Conservation (phyloP, 2,329 filamentous ascomycete species). For the Monilinia polystroma region DNA sequence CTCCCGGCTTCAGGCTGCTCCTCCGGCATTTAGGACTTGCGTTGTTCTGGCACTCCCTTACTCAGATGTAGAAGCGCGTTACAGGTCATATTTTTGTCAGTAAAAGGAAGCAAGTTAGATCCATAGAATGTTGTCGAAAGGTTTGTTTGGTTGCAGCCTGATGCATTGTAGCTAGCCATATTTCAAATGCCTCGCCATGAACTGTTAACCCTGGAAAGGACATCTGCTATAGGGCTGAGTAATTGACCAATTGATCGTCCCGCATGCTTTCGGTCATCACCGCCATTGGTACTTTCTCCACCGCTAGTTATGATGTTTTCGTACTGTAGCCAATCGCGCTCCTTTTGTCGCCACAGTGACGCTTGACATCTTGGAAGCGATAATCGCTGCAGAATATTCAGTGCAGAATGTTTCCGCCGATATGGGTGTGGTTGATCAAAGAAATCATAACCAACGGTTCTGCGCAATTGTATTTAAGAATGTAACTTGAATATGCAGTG, state of each 20-base stretch:
- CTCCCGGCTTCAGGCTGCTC: slow-evolving; percentile 11
- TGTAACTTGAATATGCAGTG: slow-evolving; percentile 21
- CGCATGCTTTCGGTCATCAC: slow-evolving; percentile 22
- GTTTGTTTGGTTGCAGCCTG: slow-evolving; percentile 2
- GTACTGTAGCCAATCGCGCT: slow-evolving; percentile 22
- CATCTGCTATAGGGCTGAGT: slow-evolving; percentile 21
- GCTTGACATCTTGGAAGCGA: slow-evolving; percentile 10
- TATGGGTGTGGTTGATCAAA: slow-evolving; percentile 19
- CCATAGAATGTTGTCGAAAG: not conserved
- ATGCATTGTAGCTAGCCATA: slow-evolving; percentile 18
- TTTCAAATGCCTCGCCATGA: slow-evolving; percentile 11
- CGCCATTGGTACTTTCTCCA: slow-evolving; percentile 19
- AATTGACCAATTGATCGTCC: slow-evolving; percentile 15
- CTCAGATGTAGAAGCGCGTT: slow-evolving; percentile 4
- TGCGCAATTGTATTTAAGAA: not conserved
- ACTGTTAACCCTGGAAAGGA: not conserved
- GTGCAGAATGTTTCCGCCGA: not conserved
- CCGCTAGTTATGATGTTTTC: slow-evolving; percentile 12
- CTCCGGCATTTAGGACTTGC: slow-evolving; percentile 16
- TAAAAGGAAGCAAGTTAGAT: not conserved
- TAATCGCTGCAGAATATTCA: slow-evolving; percentile 12
- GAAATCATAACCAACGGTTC: slow-evolving; percentile 13
- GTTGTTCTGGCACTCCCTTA: not conserved
- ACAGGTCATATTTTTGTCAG: not conserved
- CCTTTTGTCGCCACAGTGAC: slow-evolving; percentile 10